Percentiles rank a stretch among this genome's conserved stretches.
phyloP scores from a whole-genome alignment of 306 rosid genomes.

The Castanopsis chinensis region DNA sequence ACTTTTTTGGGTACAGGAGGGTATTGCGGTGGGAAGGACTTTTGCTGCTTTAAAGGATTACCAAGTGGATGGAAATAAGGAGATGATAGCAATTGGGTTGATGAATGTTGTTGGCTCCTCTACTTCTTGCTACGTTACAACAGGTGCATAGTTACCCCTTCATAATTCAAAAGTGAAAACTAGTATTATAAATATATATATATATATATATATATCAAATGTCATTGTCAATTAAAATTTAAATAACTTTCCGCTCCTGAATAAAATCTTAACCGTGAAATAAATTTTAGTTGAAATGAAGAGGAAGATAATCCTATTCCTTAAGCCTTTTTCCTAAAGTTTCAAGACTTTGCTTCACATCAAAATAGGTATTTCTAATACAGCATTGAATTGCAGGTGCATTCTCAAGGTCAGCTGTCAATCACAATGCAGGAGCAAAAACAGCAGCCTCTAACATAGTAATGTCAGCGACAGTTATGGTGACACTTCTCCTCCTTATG shows the following conservation, averaged over 20 bases:
- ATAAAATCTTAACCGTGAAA: no score
- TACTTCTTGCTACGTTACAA: constrained; percentile 92
- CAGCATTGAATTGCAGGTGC: constrained; percentile 48
- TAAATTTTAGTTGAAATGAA: no score
- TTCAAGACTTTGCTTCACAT: background rate
- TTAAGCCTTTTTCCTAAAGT: background rate
- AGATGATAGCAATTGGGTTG: constrained; percentile 95
- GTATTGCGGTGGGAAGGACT: constrained; percentile 97
- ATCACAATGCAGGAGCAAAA: constrained; percentile 87
- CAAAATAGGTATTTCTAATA: background rate
- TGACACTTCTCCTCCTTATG: constrained; percentile 87
- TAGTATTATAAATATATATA: no score
- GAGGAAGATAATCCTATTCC: no score
- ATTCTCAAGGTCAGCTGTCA: constrained; percentile 92
- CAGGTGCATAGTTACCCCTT: constrained; percentile 43
- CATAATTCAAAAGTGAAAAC: no score
- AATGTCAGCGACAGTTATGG: constrained; percentile 93
- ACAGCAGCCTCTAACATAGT: constrained; percentile 84
- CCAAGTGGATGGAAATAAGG: constrained; percentile 92
- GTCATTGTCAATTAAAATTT: no score
- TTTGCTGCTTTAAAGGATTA: constrained; percentile 84
- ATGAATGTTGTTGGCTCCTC: constrained; percentile 92
- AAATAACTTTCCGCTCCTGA: no score
- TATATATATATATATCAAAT: no score
- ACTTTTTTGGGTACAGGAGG: constrained; percentile 58